Percentiles rank a stretch among this genome's conserved stretches.
These are phyloP conservation scores for Yarrowia hollandica DNA, from an alignment of 805 yeast genomes.

Conservation along the genomic window DNA sequence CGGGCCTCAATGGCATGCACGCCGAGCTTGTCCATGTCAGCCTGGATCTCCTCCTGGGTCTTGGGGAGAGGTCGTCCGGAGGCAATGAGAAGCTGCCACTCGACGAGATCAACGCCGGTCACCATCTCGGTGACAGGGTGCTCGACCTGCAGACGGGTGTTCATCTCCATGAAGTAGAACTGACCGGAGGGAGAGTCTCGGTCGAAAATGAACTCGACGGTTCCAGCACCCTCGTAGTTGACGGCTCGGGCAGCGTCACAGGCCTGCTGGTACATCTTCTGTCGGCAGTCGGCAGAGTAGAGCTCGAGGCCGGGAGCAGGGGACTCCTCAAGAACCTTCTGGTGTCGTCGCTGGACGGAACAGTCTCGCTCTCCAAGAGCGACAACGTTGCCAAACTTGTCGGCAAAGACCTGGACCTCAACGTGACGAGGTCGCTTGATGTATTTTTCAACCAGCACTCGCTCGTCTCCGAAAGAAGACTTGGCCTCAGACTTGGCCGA, in stretches of 20 bases:
- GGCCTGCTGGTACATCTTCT: slow-evolving; percentile 50
- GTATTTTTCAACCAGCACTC: slow-evolving; percentile 55
- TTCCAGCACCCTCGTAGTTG: slow-evolving; percentile 58
- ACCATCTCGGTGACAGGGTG: slow-evolving; percentile 61
- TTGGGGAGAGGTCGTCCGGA: slow-evolving; percentile 41
- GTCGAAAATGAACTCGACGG: slow-evolving; percentile 58
- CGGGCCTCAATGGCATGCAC: slow-evolving; percentile 42
- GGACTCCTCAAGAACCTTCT: slow-evolving; percentile 56
- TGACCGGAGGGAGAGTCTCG: slow-evolving; percentile 47
- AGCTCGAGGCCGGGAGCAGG: slow-evolving; percentile 56
- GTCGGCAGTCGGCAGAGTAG: slow-evolving; percentile 45
- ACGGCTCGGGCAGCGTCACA: slow-evolving; percentile 51
- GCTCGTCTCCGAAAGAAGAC: slow-evolving; percentile 56
- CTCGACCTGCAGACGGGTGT: slow-evolving; percentile 59
- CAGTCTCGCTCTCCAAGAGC: slow-evolving; percentile 60
- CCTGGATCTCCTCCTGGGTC: slow-evolving; percentile 38
- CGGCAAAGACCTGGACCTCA: slow-evolving; percentile 59
- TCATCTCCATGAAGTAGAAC: slow-evolving; percentile 58
- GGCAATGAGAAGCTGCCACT: slow-evolving; percentile 47
- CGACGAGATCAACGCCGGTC: slow-evolving; percentile 56
- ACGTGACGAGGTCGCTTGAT: slow-evolving; percentile 58
- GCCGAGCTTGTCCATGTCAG: slow-evolving; percentile 29
- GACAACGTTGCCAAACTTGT: slow-evolving; percentile 54
- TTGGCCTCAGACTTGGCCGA: slow-evolving; percentile 58
- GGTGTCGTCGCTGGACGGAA: slow-evolving; percentile 58